A percentile compares a stretch with the other conserved stretches of the same genome.
Evolutionary conservation across 2,329 filamentous ascomycete genomes (phyloP).

Genomic region (Chaetomiaceae sp.): DNA sequence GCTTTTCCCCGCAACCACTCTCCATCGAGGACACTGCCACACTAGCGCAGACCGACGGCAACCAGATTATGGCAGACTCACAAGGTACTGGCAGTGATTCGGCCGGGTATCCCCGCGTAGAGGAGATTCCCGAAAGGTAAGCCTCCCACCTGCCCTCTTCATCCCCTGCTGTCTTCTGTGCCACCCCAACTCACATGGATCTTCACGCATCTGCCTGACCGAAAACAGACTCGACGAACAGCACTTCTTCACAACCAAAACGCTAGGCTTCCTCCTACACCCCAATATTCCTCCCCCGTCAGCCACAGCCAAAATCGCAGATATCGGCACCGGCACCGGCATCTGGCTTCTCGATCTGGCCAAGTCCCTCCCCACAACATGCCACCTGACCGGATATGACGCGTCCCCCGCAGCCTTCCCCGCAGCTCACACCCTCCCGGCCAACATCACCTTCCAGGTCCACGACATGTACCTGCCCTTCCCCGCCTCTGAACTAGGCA

Average conservation of each 20-base stretch:
- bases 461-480: slow-evolving; percentile 26
- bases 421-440: slow-evolving; percentile 18
- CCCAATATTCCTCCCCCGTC: background rate
- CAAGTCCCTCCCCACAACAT: slow-evolving; percentile 12
- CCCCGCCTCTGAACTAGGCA: slow-evolving; percentile 19
- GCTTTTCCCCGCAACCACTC: too few species aligned
- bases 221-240: slow-evolving; percentile 19
- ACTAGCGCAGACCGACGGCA: too few species aligned
- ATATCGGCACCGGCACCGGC: background rate
- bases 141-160: too few species aligned
- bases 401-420: slow-evolving; percentile 13
- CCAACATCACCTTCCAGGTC: slow-evolving; percentile 23
- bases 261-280: slow-evolving; percentile 3
- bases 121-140: too few species aligned
- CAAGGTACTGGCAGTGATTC: too few species aligned
- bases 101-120: too few species aligned
- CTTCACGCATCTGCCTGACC: background rate
- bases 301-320: background rate
- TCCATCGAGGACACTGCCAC: too few species aligned
- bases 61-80: too few species aligned
- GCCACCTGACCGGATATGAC: slow-evolving; percentile 26
- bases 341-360: slow-evolving; percentile 22
- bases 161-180: too few species aligned
- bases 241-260: slow-evolving; percentile 19
- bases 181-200: too few species aligned